phyloP scores from a whole-genome alignment of 2,329 filamentous ascomycete genomes.

The Phialophora tarda region DNA sequence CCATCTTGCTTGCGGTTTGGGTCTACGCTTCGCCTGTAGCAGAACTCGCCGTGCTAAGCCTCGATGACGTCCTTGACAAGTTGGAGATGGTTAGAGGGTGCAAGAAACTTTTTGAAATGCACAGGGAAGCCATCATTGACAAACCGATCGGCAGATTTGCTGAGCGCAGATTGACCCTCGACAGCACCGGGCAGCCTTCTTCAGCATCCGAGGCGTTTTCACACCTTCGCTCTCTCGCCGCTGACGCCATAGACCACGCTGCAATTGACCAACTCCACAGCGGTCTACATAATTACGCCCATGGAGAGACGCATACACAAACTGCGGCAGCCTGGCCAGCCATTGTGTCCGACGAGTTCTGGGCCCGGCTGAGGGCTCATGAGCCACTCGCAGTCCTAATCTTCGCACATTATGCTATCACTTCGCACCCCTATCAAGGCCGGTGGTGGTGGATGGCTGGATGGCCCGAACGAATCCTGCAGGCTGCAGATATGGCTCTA shows the following conservation, averaged over 20 bases:
- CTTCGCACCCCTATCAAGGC: background rate
- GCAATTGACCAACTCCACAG: background rate
- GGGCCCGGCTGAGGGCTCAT: background rate
- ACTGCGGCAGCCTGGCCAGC: background rate
- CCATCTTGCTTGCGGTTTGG: background rate
- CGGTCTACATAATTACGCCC: background rate
- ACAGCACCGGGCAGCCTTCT: background rate
- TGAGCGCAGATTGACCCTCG: background rate
- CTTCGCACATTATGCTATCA: background rate
- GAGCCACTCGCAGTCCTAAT: background rate
- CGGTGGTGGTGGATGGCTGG: background rate
- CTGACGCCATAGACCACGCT: background rate
- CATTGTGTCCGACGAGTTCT: background rate
- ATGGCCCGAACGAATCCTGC: background rate
- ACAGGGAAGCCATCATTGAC: background rate
- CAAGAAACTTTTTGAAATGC: background rate
- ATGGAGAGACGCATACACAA: background rate
- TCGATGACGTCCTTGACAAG: background rate
- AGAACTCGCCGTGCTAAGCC: background rate
- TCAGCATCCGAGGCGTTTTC: background rate
- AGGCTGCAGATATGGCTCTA: background rate
- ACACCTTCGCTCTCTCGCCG: background rate
- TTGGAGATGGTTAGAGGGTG: background rate
- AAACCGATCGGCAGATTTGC: background rate
- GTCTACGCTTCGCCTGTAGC: constrained; percentile 1